Percentiles rank a stretch among this genome's conserved stretches.
Evolutionary conservation across 2,329 filamentous ascomycete genomes (phyloP).

Genomic region (Beauveria australis): DNA sequence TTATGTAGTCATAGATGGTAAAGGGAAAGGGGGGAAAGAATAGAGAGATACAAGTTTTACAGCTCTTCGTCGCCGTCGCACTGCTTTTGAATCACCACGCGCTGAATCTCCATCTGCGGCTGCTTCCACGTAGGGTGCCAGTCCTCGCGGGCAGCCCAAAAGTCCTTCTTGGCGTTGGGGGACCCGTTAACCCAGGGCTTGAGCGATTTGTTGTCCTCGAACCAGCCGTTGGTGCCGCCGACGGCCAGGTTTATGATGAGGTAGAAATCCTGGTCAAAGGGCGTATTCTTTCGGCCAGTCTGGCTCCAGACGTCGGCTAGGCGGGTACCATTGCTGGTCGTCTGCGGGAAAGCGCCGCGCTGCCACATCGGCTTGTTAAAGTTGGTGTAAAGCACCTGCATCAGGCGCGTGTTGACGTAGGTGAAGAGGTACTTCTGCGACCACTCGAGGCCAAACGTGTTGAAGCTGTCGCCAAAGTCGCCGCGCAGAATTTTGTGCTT

Average conservation of each 20-base stretch:
- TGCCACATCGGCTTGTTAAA: slow-evolving; percentile 62
- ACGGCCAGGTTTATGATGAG: slow-evolving; percentile 70
- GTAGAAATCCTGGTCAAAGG: slow-evolving; percentile 70
- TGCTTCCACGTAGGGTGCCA: slow-evolving; percentile 68
- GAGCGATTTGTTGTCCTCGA: slow-evolving; percentile 58
- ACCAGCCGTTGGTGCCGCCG: slow-evolving; percentile 77
- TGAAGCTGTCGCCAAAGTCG: slow-evolving; percentile 59
- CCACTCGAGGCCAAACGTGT: slow-evolving; percentile 80
- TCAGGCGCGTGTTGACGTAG: slow-evolving; percentile 70
- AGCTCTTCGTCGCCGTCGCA: slow-evolving; percentile 53
- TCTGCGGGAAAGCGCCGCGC: slow-evolving; percentile 58
- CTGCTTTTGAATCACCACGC: slow-evolving; percentile 64
- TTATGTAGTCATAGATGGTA: background rate
- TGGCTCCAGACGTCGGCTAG: slow-evolving; percentile 56
- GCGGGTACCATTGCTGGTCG: slow-evolving; percentile 56
- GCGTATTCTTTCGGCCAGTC: slow-evolving; percentile 53
- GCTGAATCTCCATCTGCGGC: slow-evolving; percentile 60
- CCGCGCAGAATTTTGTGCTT: slow-evolving; percentile 69
- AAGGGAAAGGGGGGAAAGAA: background rate
- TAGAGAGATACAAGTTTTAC: slow-evolving; percentile 18
- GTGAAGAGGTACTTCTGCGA: slow-evolving; percentile 83
- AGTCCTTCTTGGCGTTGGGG: slow-evolving; percentile 61
- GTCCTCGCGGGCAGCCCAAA: slow-evolving; percentile 58
- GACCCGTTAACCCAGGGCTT: slow-evolving; percentile 76
- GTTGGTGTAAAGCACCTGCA: slow-evolving; percentile 73